Percentiles rank a stretch among this genome's conserved stretches.
These are phyloP conservation scores for Gamarada debralockiae DNA, from an alignment of 495 filamentous ascomycete genomes.

Conservation along the genomic window DNA sequence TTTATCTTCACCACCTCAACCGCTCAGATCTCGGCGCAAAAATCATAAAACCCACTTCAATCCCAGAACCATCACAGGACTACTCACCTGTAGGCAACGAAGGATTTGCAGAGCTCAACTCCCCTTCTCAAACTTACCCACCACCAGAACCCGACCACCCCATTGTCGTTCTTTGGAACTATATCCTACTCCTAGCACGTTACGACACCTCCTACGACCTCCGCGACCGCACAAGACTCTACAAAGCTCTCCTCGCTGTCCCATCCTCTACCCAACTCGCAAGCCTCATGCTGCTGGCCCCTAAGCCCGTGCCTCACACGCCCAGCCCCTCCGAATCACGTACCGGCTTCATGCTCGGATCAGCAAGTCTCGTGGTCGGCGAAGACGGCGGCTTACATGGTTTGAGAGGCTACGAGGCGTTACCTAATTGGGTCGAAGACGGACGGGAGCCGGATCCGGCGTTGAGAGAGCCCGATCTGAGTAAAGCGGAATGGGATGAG, in stretches of 20 bases:
- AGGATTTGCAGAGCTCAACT: conserved; percentile 27
- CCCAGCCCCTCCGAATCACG: conserved; percentile 80
- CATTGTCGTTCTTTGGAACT: conserved; percentile 73
- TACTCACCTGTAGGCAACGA: conserved; percentile 21
- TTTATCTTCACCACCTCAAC: conserved; percentile 87
- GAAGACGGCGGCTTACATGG: conserved; percentile 66
- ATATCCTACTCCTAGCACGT: conserved; percentile 77
- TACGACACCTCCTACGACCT: conserved; percentile 96
- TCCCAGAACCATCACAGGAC: conserved; percentile 17
- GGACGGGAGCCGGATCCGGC: conserved; percentile 75
- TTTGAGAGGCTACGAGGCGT: conserved; percentile 66
- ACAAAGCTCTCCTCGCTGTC: conserved; percentile 73
- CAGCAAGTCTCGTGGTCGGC: conserved; percentile 78
- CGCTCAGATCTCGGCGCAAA: conserved; percentile 47
- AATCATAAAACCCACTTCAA: conserved; percentile 4
- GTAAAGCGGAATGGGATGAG: conserved; percentile 33
- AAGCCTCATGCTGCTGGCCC: conserved; percentile 83
- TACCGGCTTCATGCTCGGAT: conserved; percentile 72
- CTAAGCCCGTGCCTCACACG: conserved; percentile 86
- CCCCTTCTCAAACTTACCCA: conserved; percentile 18
- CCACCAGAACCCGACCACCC: conserved; percentile 53
- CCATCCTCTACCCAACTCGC: conserved; percentile 79
- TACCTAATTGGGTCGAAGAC: conserved; percentile 80
- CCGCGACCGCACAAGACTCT: conserved; percentile 83
- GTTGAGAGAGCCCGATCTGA: conserved; percentile 53